Evolutionary conservation across 306 rosid species (phyloP), one percentile per base, ranked within the genome.

Genomic region (Arachis hypogaea): DNA sequence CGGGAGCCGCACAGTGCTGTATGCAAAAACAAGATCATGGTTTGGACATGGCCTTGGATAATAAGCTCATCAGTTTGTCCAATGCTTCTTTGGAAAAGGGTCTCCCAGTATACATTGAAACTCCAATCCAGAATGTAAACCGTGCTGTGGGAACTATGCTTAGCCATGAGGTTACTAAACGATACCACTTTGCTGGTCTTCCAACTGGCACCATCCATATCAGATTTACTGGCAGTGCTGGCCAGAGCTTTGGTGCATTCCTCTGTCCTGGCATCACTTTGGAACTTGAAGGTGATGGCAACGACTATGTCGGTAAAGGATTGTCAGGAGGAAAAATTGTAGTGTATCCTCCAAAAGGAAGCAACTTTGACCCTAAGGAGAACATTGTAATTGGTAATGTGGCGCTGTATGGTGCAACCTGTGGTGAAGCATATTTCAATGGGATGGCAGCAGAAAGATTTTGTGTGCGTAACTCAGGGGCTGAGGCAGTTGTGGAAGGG

Each of bases 361-460:
- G 99, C 76, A 79, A 73, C 7, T 95, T 95, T 76, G 97, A 95
- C 72, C 99, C 99, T 0, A 87, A 92, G 83, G 91, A 95, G 41
- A 95, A 95, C 63, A 95, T 95, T 73, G 92, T 95, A 14, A 88
- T 95, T 38, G 99, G 99, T 72, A 95, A 95, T 75, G 99, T 92
- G 76, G 98, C 98, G n/a, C 88, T 95, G 36, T 95, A 95, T 70
- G 99, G 99, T 54, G 98, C 99, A 50, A 95, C 98, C 30, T 28
- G 74, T 64, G 99, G 99, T 28, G 96, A 95, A 81, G 99, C 98
- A 6, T 95, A 95, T 82, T 95, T 95, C 88, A 88, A 92, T 78
- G 99, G 99, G 59, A 95, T 95, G 99, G 99, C 99, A 64, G 99
- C 99, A 14, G 99, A 95, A 86, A 92, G 99, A 79, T 95, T 95